Conservation (phyloP, 805 yeast species). For the Saturnispora mendoncae region DNA sequence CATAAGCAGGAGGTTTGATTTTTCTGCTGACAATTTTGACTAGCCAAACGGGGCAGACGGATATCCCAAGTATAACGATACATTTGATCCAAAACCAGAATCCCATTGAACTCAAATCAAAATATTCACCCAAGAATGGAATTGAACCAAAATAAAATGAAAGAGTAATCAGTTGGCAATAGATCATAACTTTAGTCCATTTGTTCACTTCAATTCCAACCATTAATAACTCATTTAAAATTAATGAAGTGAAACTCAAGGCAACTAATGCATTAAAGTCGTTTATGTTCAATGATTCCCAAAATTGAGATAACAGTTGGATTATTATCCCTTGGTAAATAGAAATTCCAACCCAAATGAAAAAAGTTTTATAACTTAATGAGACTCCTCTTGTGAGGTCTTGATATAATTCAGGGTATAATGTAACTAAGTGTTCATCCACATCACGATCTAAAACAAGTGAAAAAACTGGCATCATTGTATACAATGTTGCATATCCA, state of each 20-base stretch:
- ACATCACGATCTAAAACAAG: slow-evolving; percentile 87
- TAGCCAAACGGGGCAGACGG: slow-evolving; percentile 86
- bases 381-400: slow-evolving; percentile 86
- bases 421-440: slow-evolving; percentile 74
- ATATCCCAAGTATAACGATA: slow-evolving; percentile 51
- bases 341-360: slow-evolving; percentile 84
- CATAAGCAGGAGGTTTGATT: slow-evolving; percentile 89
- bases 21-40: slow-evolving; percentile 65
- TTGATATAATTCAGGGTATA: slow-evolving; percentile 91
- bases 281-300: slow-evolving; percentile 50
- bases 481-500: slow-evolving; percentile 93
- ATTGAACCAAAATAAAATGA: slow-evolving; percentile 60
- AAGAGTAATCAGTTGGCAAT: slow-evolving; percentile 63
- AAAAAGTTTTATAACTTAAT: slow-evolving; percentile 77
- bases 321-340: slow-evolving; percentile 85
- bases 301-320: slow-evolving; percentile 71
- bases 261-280: slow-evolving; percentile 74
- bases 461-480: slow-evolving; percentile 97
- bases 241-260: slow-evolving; percentile 67
- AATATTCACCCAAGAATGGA: slow-evolving; percentile 85
- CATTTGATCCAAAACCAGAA: slow-evolving; percentile 59
- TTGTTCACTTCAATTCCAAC: slow-evolving; percentile 85
- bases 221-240: slow-evolving; percentile 85
- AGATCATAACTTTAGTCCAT: slow-evolving; percentile 78
- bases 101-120: slow-evolving; percentile 48